Base-by-base conservation (phyloP, 2,329 filamentous ascomycete species). In the Calonectria pteridis region DNA sequence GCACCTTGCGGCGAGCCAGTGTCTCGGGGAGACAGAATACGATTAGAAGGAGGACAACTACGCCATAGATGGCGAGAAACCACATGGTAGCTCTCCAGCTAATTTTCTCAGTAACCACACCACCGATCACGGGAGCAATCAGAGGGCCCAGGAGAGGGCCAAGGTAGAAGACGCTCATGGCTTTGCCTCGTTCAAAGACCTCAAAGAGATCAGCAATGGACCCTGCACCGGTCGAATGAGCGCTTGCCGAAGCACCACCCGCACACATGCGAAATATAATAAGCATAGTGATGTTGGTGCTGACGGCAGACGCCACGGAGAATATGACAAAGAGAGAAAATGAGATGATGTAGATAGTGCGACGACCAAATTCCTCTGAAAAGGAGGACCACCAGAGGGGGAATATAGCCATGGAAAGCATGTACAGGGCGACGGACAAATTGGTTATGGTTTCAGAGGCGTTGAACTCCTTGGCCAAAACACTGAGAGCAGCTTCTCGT, bases 361-460 rank as follows among this genome's bases (percentile, higher is more conserved):
- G 91, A 50, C 95, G 91, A 16, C 95, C 95, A 1, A 91, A 84
- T 1, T 87, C 87, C 78, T 97, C 95, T 11, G 93, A 95, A 80
- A 97, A 95, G 1, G 93, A 93, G 1, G 93, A 95, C 94, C 94
- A 97, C 94, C 94, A 97, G 0, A 97, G 87, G 0, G 95, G 95
- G 77, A 95, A 96, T 55, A 97, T 94, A 69, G 92, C 91, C 94
- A 97, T 95, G 78, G 90, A 87, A 6, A 97, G 87, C 94, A 97
- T 95, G 82, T 96, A 97, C 71, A 96, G 84, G 0, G 94, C 93
- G 0, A 97, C 90, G 0, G 93, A 93, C 71, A 97, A 81, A 82
- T 97, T 97, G 69, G 93, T 91, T 20, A 94, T 85, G 1, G 94
- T 93, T 18, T 90, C 84, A 0, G 90, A 89, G 16, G 92, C 88